Percentiles rank a stretch among this genome's conserved stretches.
phyloP scores from a whole-genome alignment of 2,329 filamentous ascomycete species.

The Alternaria longipes region DNA sequence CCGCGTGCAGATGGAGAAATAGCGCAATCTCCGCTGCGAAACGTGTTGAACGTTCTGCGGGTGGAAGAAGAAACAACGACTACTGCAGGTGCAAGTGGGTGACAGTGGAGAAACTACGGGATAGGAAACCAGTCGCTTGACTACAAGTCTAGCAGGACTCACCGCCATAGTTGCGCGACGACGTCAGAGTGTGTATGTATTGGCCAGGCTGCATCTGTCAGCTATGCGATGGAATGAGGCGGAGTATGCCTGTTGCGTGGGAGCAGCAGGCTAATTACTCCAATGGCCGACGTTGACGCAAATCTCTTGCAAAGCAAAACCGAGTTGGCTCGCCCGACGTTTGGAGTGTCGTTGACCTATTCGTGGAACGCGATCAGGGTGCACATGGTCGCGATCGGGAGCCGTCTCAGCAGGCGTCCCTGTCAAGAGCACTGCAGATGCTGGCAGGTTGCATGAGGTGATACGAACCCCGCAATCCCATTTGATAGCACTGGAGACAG shows the following conservation, averaged over 20 bases:
- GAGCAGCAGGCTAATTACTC: neutral
- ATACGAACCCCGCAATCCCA: constrained; percentile 20
- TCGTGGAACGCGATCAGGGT: constrained; percentile 8
- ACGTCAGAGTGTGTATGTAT: constrained; percentile 2
- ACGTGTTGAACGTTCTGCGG: constrained; percentile 24
- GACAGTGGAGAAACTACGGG: constrained; percentile 29
- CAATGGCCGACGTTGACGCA: constrained; percentile 9
- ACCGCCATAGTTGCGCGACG: constrained; percentile 25
- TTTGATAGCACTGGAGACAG: neutral
- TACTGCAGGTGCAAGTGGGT: constrained; percentile 40
- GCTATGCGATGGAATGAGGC: constrained; percentile 13
- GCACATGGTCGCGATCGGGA: constrained; percentile 11
- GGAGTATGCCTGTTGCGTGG: constrained; percentile 8
- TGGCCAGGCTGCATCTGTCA: neutral
- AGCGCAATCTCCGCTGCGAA: constrained; percentile 13
- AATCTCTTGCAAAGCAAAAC: constrained; percentile 13
- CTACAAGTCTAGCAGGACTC: constrained; percentile 31
- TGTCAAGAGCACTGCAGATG: constrained; percentile 14
- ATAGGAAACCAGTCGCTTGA: constrained; percentile 25
- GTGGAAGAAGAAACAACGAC: constrained; percentile 26
- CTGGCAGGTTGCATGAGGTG: constrained; percentile 15
- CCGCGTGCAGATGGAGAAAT: constrained; percentile 3
- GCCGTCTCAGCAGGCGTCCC: constrained; percentile 4
- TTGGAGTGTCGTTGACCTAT: neutral
- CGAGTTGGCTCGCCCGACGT: neutral